A percentile compares a stretch with the other conserved stretches of the same genome.
Evolutionary conservation across 2,329 filamentous ascomycete genomes (phyloP).

Genomic region (Hortaea sp.): DNA sequence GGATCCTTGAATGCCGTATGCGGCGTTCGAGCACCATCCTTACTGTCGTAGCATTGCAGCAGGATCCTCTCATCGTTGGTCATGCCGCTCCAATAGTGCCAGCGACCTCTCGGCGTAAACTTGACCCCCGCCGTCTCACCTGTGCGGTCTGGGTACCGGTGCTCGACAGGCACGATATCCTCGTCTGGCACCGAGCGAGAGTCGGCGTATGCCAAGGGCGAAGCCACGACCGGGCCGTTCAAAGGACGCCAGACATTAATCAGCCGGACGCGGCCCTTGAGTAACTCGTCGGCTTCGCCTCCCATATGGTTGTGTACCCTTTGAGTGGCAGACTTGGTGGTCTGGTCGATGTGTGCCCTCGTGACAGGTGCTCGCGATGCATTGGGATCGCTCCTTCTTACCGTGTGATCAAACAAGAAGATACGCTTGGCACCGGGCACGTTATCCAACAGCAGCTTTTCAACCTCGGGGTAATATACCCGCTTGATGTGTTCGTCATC

Average conservation of each 20-base stretch:
- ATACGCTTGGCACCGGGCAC: constrained; percentile 58
- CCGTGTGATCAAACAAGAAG: constrained; percentile 78
- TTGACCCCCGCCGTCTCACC: constrained; percentile 66
- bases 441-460: constrained; percentile 56
- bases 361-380: constrained; percentile 60
- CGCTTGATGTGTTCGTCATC: constrained; percentile 59
- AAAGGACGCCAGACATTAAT: constrained; percentile 75
- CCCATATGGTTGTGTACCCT: constrained; percentile 60
- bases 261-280: constrained; percentile 64
- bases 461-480: constrained; percentile 79
- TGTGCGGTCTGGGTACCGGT: constrained; percentile 58
- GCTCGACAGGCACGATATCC: constrained; percentile 63
- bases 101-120: constrained; percentile 53
- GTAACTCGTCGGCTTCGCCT: constrained; percentile 55
- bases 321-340: constrained; percentile 50
- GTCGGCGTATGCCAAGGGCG: constrained; percentile 49
- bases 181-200: constrained; percentile 45
- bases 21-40: constrained; percentile 38
- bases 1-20: constrained; percentile 76
- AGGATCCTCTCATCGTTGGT: constrained; percentile 46
- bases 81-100: constrained; percentile 77
- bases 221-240: constrained; percentile 47
- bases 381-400: constrained; percentile 54
- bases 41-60: constrained; percentile 40
- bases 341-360: constrained; percentile 77